Evolutionary conservation across 495 filamentous ascomycete species (phyloP).

Genomic region (Cenococcum geophilum): DNA sequence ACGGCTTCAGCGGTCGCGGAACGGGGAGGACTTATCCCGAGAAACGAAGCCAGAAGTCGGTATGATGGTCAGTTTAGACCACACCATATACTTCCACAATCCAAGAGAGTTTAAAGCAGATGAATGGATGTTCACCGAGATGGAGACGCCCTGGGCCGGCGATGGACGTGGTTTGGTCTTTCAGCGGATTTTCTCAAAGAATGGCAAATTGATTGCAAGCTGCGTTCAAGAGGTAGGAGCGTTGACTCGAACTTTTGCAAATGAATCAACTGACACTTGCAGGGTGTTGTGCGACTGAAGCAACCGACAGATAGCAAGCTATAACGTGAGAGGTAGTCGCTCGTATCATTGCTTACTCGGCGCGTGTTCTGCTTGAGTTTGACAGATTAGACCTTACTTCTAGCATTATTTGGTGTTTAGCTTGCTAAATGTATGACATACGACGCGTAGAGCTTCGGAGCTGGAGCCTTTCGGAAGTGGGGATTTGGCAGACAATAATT

Average conservation of each 20-base stretch:
- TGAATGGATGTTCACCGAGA: conserved; percentile 91
- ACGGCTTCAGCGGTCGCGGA: conserved; percentile 11
- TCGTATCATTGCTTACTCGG: not conserved
- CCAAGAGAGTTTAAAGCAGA: conserved; percentile 73
- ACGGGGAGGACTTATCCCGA: conserved; percentile 15
- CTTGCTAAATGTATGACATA: no score
- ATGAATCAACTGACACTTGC: conserved; percentile 2
- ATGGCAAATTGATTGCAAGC: conserved; percentile 77
- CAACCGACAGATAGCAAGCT: conserved; percentile 24
- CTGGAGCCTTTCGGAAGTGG: no score
- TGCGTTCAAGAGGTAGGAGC: conserved; percentile 59
- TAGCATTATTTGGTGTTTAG: no score
- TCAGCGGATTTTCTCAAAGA: conserved; percentile 79
- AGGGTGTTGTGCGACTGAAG: conserved; percentile 20
- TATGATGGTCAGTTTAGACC: conserved; percentile 96
- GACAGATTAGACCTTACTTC: not conserved
- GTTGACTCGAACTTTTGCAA: not conserved
- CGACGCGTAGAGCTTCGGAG: no score
- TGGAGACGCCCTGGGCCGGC: conserved; percentile 88
- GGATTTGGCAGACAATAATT: no score
- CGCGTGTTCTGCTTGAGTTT: not conserved
- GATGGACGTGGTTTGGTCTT: conserved; percentile 81
- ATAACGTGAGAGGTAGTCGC: not conserved
- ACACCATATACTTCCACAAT: conserved; percentile 92
- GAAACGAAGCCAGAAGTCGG: conserved; percentile 53